Conservation (phyloP, 202 grass and related monocot genomes). For the Brachypodium distachyon region DNA sequence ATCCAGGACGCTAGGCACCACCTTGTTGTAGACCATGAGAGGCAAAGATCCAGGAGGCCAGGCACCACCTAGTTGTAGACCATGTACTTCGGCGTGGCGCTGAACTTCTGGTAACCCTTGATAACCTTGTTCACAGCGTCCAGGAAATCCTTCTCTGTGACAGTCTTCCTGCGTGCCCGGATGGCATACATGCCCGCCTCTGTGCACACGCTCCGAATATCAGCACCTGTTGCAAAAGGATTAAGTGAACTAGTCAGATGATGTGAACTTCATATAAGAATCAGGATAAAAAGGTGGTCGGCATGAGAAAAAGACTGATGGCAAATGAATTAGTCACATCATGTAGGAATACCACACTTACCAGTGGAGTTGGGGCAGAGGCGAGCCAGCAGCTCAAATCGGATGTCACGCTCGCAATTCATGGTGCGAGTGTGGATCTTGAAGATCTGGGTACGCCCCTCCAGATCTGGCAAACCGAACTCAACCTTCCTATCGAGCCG, state of each 20-base stretch:
- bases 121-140: slow-evolving; percentile 75
- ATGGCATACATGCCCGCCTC: slow-evolving; percentile 71
- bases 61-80: slow-evolving; percentile 48
- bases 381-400: slow-evolving; percentile 72
- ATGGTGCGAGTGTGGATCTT: slow-evolving; percentile 72
- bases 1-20: not conserved
- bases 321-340: no score
- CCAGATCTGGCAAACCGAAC: slow-evolving; percentile 61
- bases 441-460: slow-evolving; percentile 64
- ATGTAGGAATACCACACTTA: not conserved
- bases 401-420: slow-evolving; percentile 63
- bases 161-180: slow-evolving; percentile 59
- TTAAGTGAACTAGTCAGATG: no score
- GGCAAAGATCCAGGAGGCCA: not conserved
- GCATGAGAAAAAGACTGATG: no score
- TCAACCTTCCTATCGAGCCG: slow-evolving; percentile 58
- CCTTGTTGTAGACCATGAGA: slow-evolving; percentile 62
- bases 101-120: slow-evolving; percentile 74
- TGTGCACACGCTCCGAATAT: slow-evolving; percentile 69
- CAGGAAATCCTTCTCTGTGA: slow-evolving; percentile 68
- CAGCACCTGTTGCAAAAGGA: slow-evolving; percentile 37
- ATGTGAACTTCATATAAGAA: no score
- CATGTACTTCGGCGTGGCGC: slow-evolving; percentile 72
- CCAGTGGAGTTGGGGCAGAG: slow-evolving; percentile 80
- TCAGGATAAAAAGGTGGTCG: no score